These are phyloP conservation scores for Monosporascus sp. DNA, from an alignment of 2,329 filamentous ascomycete species.

Conservation along the genomic window DNA sequence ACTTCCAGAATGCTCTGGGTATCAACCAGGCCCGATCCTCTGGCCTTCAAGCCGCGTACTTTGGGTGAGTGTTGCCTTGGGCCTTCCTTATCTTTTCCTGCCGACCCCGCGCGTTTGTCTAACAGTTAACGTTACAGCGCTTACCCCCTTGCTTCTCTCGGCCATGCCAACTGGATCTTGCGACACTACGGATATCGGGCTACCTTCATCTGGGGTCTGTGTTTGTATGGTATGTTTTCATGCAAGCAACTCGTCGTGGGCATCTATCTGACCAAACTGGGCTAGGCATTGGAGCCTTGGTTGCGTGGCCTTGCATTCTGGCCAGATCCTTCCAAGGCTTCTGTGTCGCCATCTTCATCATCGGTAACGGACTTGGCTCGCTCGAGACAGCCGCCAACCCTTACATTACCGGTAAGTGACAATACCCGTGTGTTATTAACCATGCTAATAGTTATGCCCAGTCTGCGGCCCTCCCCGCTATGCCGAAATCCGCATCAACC, in stretches of 20 bases:
- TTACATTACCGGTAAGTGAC: conserved; percentile 52
- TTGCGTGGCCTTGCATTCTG: conserved; percentile 52
- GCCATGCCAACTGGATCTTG: conserved; percentile 57
- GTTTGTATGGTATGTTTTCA: conserved; percentile 47
- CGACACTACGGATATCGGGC: conserved; percentile 58
- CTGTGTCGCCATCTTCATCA: conserved; percentile 66
- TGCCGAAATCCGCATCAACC: conserved; percentile 66
- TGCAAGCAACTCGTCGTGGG: conserved; percentile 1
- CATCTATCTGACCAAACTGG: conserved; percentile 11
- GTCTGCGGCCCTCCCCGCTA: conserved; percentile 64
- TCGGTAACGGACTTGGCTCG: conserved; percentile 66
- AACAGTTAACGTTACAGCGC: conserved; percentile 32
- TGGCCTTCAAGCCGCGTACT: conserved; percentile 60
- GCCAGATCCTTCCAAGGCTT: conserved; percentile 67
- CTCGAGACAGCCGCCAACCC: conserved; percentile 76
- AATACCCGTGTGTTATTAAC: not conserved
- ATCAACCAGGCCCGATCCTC: conserved; percentile 53
- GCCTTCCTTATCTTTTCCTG: not conserved
- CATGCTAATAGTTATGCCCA: conserved; percentile 11
- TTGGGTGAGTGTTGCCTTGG: conserved; percentile 39
- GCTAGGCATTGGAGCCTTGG: conserved; percentile 46
- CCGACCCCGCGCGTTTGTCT: not conserved
- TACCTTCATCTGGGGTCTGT: conserved; percentile 62
- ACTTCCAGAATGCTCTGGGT: conserved; percentile 51
- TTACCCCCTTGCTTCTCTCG: conserved; percentile 64